Conservation (phyloP, 1,284 basidiomycete species). For the Ustilago crameri region DNA sequence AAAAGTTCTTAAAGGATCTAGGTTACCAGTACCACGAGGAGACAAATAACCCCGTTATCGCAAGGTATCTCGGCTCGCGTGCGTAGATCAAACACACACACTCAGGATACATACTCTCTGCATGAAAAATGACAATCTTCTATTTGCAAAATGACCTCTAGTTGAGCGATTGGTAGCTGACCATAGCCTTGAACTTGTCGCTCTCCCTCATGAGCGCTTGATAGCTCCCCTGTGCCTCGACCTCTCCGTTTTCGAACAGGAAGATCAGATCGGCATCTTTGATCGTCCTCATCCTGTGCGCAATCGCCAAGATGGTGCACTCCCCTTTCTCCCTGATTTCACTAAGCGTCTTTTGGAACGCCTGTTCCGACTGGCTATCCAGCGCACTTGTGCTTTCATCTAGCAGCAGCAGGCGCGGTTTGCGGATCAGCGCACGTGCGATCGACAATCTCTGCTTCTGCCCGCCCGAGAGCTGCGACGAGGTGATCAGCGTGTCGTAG, state of each 20-base stretch:
- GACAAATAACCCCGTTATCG: conserved; percentile 88
- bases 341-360: conserved; percentile 54
- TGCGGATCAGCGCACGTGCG: conserved; percentile 60
- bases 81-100: neutral
- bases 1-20: conserved; percentile 79
- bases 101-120: too few relatives aligned
- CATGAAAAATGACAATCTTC: too few relatives aligned
- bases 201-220: conserved; percentile 33
- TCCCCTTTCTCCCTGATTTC: conserved; percentile 42
- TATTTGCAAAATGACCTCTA: neutral
- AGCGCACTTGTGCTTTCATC: conserved; percentile 66
- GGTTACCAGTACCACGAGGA: conserved; percentile 91
- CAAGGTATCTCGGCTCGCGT: conserved; percentile 74
- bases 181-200: conserved; percentile 54
- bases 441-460: conserved; percentile 62
- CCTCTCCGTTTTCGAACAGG: conserved; percentile 47
- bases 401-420: conserved; percentile 56
- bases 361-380: conserved; percentile 59
- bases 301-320: conserved; percentile 62
- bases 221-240: conserved; percentile 58
- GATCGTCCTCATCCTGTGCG: conserved; percentile 63
- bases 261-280: conserved; percentile 62
- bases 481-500: conserved; percentile 74
- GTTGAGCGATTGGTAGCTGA: conserved; percentile 51
- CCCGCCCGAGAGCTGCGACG: conserved; percentile 61